phyloP scores from a whole-genome alignment of 768 basidiomycete genomes.

The Candolleomyces eurysporus region DNA sequence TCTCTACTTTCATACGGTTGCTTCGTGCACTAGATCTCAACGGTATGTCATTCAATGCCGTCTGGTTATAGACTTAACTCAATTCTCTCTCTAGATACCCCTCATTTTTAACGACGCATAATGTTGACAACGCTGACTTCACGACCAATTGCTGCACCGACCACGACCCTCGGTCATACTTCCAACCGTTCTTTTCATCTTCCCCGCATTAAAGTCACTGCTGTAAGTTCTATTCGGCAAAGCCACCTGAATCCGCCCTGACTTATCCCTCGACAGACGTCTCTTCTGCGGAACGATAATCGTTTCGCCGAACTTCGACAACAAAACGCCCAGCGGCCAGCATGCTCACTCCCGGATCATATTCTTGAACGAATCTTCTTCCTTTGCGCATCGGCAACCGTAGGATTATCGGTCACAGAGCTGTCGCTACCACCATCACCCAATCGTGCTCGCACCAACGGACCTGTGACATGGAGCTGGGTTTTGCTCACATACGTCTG shows the following conservation, averaged over 20 bases:
- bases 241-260: not conserved
- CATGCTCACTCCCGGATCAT: slow-evolving; percentile 3
- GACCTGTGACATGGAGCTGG: slow-evolving; percentile 31
- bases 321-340: not conserved
- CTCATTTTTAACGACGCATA: not conserved
- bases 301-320: slow-evolving; percentile 2
- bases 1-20: not conserved
- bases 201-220: slow-evolving; percentile 9
- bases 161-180: not conserved
- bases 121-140: slow-evolving; percentile 4
- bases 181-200: slow-evolving; percentile 4
- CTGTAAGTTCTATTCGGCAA: not conserved
- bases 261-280: not conserved
- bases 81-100: not conserved
- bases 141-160: not conserved
- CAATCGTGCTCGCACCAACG: not conserved
- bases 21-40: not conserved
- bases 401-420: not conserved
- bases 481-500: slow-evolving; percentile 34
- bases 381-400: not conserved
- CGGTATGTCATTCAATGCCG: not conserved
- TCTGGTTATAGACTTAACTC: not conserved
- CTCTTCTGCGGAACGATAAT: slow-evolving; percentile 1
- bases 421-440: not conserved
- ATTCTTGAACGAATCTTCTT: slow-evolving; percentile 4